Conservation (phyloP, 2,329 filamentous ascomycete genomes). For the Diaporthe amygdali region DNA sequence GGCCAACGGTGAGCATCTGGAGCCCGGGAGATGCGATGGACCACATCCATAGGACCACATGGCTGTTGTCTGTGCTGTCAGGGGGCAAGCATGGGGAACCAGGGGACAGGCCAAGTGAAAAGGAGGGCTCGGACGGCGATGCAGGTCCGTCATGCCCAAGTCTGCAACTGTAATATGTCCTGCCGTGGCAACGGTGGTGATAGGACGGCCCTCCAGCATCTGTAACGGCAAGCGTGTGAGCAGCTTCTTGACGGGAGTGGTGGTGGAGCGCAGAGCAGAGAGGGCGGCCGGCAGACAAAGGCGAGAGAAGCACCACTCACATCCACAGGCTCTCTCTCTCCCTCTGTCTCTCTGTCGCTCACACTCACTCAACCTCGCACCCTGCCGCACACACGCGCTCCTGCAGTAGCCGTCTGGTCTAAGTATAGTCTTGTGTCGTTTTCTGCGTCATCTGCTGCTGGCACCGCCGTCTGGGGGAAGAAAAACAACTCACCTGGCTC, state of each 20-base stretch:
- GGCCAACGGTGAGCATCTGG: not conserved
- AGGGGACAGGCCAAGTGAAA: not conserved
- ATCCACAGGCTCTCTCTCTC: too few species aligned
- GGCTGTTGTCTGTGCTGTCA: not conserved
- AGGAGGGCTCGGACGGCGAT: not conserved
- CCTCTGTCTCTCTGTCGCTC: too few species aligned
- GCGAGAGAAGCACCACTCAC: too few species aligned
- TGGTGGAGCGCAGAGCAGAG: not conserved
- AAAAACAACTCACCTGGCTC: not conserved
- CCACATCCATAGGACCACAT: not conserved
- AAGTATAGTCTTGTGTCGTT: constrained; percentile 6
- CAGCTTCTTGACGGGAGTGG: not conserved
- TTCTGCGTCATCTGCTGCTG: constrained; percentile 4
- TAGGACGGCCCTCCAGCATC: not conserved
- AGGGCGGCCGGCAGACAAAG: not conserved
- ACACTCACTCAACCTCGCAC: too few species aligned
- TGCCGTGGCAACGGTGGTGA: not conserved
- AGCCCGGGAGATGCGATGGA: not conserved
- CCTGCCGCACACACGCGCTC: not conserved
- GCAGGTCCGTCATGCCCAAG: not conserved
- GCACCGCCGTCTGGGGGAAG: not conserved
- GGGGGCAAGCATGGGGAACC: not conserved
- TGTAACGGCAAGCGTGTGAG: constrained; percentile 21
- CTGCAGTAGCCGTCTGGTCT: not conserved
- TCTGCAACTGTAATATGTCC: not conserved